Evolutionary conservation across 306 rosid species (phyloP), one percentile per base, ranked within the genome.

Genomic region (Begonia peltatifolia): DNA sequence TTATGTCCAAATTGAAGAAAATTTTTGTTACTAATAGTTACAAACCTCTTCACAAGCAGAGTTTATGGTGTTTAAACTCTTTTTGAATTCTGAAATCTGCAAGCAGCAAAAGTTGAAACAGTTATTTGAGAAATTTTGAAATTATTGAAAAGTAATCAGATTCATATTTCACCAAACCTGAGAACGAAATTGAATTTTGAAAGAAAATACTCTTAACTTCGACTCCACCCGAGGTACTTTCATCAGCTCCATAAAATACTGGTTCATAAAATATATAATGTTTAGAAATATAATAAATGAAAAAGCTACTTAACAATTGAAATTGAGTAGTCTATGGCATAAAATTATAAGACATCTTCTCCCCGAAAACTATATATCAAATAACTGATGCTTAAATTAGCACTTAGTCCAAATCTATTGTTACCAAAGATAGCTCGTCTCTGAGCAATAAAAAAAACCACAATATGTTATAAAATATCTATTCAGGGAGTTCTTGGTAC

Each of bases 221-320:
- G 96, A 81, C 76, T 92, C 96, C 72, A 92, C 99, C 65, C 99
- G 82, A 55, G 96, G 99, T 55, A 92, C 99, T 76, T 83, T 92
- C 99, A 92, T 81, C 70, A 71, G 76, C 84, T 92, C 99, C 83
- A 92, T 57, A 71, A 92, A 83, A 63, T 41, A 86, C 99, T 92
- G 86, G 68, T 65, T 76, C 62, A 76, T 44, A 10, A 3, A 44
- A 44, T 44, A 44, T 44, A 44, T 10, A 44, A 5, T 30, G 9
- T 30, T 30, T 30, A 30, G 38, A 30, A 30, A 30, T 30, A 30
- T 30, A 30, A 5, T 7, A 30, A 30, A 30, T 30, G 38, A 30
- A 20, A 20, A 20, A 9, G 9, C 38, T 5, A 6, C 6, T 7
- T 30, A 5, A 30, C 38, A 30, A 30, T 7, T 7, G 9, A 30